Evolutionary conservation across 2,329 filamentous ascomycete species (phyloP).

Genomic region (Pestalotiopsis sp.): DNA sequence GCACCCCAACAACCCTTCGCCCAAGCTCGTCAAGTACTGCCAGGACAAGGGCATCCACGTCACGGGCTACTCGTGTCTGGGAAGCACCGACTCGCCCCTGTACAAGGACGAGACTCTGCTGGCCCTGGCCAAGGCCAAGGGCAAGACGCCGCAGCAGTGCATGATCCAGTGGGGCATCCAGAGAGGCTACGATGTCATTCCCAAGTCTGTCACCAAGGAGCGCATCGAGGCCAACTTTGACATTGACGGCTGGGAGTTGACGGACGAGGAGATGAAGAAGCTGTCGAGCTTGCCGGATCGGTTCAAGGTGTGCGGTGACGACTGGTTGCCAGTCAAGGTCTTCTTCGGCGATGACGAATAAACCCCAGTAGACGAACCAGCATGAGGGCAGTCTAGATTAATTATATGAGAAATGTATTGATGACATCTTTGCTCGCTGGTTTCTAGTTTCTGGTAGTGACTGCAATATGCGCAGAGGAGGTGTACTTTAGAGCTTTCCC

Average conservation of each 20-base stretch:
- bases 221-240: conserved; percentile 79
- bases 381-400: background rate
- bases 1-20: conserved; percentile 80
- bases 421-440: background rate
- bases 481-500: conserved; percentile 38
- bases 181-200: conserved; percentile 82
- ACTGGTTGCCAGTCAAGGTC: conserved; percentile 75
- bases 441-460: background rate
- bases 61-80: conserved; percentile 76
- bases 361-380: background rate
- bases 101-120: conserved; percentile 67
- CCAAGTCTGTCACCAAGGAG: conserved; percentile 76
- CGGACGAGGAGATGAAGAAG: conserved; percentile 70
- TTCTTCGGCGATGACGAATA: conserved; percentile 86
- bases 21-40: conserved; percentile 75
- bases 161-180: conserved; percentile 80
- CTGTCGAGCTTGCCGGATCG: conserved; percentile 71
- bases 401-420: background rate
- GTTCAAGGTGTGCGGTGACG: conserved; percentile 81
- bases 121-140: conserved; percentile 65
- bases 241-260: conserved; percentile 73
- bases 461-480: background rate
- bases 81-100: conserved; percentile 70
- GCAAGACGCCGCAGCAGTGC: conserved; percentile 74
- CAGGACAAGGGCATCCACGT: conserved; percentile 73